A percentile compares a stretch with the other conserved stretches of the same genome.
These are phyloP conservation scores for Hyaloperonospora arabidopsidis DNA, from an alignment of 352 stramenopile genomes.

Conservation along the genomic window DNA sequence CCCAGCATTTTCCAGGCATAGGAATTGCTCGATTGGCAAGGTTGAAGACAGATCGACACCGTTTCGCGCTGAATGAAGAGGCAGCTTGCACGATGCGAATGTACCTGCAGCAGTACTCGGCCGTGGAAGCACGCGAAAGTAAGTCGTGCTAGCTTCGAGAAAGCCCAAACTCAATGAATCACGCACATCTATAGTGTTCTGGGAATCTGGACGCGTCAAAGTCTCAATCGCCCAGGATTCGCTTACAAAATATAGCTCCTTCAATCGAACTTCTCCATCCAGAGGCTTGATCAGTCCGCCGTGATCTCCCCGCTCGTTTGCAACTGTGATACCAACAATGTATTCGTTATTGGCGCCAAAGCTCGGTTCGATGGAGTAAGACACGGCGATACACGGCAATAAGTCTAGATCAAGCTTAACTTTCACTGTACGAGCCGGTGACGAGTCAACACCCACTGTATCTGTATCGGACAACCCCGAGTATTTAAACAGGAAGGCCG, in stretches of 20 bases:
- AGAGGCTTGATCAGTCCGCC: constrained; percentile 14
- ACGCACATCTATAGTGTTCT: constrained; percentile 8
- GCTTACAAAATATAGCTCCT: constrained; percentile 57
- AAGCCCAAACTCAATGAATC: constrained; percentile 43
- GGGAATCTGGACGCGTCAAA: constrained; percentile 21
- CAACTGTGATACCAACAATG: constrained; percentile 61
- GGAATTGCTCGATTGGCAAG: constrained; percentile 59
- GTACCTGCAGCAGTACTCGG: not conserved
- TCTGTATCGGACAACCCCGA: constrained; percentile 21
- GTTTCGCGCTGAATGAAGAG: constrained; percentile 12
- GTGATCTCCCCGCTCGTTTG: constrained; percentile 40
- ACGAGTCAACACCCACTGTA: constrained; percentile 10
- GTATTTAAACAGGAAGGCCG: constrained; percentile 70
- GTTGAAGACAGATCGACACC: constrained; percentile 12
- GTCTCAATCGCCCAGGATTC: constrained; percentile 49
- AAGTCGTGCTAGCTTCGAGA: constrained; percentile 69
- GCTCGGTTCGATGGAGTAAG: constrained; percentile 63
- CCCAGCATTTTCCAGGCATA: constrained; percentile 65
- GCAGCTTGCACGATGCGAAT: constrained; percentile 16
- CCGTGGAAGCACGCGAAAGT: constrained; percentile 55
- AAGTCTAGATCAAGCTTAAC: constrained; percentile 56
- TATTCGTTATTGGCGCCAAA: constrained; percentile 59
- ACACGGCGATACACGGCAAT: constrained; percentile 49
- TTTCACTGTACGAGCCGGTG: constrained; percentile 35
- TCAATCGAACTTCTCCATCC: constrained; percentile 36